phyloP scores from a whole-genome alignment of 1,139 yeast genomes.

The Spathaspora sp. region DNA sequence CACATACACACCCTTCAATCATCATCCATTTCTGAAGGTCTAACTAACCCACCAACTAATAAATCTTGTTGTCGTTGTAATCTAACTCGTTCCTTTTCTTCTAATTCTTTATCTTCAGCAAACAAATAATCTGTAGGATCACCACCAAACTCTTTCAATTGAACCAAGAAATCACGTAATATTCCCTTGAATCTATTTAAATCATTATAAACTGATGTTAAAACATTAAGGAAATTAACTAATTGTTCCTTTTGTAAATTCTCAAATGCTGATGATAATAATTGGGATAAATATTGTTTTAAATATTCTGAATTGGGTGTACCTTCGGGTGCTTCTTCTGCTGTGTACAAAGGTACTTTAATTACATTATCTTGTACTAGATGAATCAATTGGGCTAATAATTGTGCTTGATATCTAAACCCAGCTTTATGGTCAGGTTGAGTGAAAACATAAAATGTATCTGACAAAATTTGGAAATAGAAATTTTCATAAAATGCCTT shows the following conservation, averaged over 20 bases:
- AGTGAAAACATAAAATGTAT: slow-evolving; percentile 88
- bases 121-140: slow-evolving; percentile 89
- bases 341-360: slow-evolving; percentile 70
- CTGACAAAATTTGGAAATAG: slow-evolving; percentile 86
- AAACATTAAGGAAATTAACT: slow-evolving; percentile 73
- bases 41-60: slow-evolving; percentile 88
- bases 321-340: slow-evolving; percentile 77
- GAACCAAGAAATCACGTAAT: slow-evolving; percentile 93
- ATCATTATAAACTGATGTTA: slow-evolving; percentile 72
- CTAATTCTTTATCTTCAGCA: slow-evolving; percentile 90
- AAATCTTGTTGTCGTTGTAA: slow-evolving; percentile 78
- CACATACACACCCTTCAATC: slow-evolving; percentile 6
- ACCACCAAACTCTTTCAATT: slow-evolving; percentile 94
- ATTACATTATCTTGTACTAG: slow-evolving; percentile 78
- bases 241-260: slow-evolving; percentile 85
- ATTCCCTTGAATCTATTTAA: slow-evolving; percentile 77
- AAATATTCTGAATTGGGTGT: slow-evolving; percentile 78
- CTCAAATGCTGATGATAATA: slow-evolving; percentile 85
- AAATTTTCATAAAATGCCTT: slow-evolving; percentile 86
- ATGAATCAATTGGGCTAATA: slow-evolving; percentile 80
- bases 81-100: slow-evolving; percentile 65
- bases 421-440: slow-evolving; percentile 99
- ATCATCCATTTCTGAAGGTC: slow-evolving; percentile 96
- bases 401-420: slow-evolving; percentile 81
- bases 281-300: slow-evolving; percentile 78